These are phyloP conservation scores for Cinnamomum chago DNA, from an alignment of 164 flowering plant genomes.

Conservation along the genomic window DNA sequence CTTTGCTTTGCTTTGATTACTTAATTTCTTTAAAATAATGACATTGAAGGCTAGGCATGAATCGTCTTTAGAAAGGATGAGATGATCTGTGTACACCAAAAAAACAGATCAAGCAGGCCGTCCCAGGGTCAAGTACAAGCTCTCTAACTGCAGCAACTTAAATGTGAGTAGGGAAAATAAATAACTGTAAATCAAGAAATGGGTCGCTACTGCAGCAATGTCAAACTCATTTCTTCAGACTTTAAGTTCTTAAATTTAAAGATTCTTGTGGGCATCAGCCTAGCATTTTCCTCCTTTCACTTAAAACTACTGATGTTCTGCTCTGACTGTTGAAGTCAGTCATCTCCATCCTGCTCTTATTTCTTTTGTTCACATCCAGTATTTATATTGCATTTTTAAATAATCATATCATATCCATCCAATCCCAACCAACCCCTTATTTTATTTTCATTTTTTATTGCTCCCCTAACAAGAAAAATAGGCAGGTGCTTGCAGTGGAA, in stretches of 20 bases:
- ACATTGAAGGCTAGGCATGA: no score
- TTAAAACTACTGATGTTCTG: neutral
- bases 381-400: neutral
- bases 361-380: neutral
- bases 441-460: slow-evolving; percentile 8
- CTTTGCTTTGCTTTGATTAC: no score
- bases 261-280: neutral
- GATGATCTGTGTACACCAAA: no score
- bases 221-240: neutral
- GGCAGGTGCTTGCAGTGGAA: slow-evolving; percentile 7
- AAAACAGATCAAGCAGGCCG: no score
- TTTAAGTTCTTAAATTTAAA: neutral
- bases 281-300: neutral
- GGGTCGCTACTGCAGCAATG: neutral
- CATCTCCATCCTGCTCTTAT: no score
- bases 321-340: neutral
- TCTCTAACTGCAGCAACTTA: no score
- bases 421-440: slow-evolving; percentile 2
- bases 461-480: slow-evolving; percentile 12
- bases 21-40: no score
- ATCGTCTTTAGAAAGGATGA: no score
- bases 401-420: neutral
- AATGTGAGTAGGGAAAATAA: no score
- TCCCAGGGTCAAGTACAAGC: no score
- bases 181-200: no score